Conservation (phyloP, 108 stramenopile species). For the Cyclotella cryptica region DNA sequence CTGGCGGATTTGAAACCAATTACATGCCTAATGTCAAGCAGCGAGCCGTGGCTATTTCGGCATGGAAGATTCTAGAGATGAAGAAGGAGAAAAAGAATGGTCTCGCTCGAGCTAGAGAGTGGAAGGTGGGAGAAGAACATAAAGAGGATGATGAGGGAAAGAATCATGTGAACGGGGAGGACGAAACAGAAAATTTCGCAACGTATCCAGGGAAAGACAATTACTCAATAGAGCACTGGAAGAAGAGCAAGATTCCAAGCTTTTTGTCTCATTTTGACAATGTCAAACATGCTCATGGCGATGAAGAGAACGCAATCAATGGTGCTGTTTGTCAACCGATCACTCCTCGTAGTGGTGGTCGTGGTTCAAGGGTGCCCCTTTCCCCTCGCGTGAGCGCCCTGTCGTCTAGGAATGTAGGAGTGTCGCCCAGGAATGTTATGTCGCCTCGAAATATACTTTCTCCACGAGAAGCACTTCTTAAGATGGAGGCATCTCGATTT, state of each 20-base stretch:
- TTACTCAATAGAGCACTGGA: background rate
- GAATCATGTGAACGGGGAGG: background rate
- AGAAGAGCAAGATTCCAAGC: background rate
- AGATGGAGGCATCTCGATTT: background rate
- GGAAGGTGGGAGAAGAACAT: constrained; percentile 1
- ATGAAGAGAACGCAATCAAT: constrained; percentile 9
- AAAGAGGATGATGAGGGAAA: constrained; percentile 4
- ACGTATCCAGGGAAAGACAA: background rate
- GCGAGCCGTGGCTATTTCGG: constrained; percentile 26
- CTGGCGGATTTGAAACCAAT: constrained; percentile 12
- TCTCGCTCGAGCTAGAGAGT: constrained; percentile 23
- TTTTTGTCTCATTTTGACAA: constrained; percentile 10
- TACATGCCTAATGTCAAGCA: constrained; percentile 38
- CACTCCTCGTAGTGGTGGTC: background rate
- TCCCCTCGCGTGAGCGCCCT: background rate
- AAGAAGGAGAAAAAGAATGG: constrained; percentile 22
- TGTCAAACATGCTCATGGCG: background rate
- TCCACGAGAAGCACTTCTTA: background rate
- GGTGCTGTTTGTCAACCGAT: constrained; percentile 2
- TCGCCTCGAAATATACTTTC: background rate
- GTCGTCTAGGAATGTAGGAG: no score
- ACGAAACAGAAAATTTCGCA: background rate
- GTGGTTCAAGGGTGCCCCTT: constrained; percentile 2
- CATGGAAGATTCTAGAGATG: constrained; percentile 32
- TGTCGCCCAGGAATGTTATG: no score